phyloP scores from a whole-genome alignment of 176 grass and related monocot genomes.

The Dactylis glomerata region DNA sequence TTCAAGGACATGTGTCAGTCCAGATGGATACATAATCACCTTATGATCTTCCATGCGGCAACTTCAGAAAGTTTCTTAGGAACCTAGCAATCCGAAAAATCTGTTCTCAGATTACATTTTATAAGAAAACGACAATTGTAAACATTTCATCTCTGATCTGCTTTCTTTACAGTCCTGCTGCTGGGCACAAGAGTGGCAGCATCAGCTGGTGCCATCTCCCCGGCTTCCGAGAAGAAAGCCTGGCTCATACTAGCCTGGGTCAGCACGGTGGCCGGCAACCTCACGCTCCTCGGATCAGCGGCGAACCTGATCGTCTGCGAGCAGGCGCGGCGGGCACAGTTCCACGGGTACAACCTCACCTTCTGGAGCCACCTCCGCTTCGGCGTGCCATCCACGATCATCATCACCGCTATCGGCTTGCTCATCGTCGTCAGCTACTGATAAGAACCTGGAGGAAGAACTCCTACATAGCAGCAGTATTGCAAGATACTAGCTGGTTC shows the following conservation, averaged over 20 bases:
- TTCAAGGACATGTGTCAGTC: not conserved
- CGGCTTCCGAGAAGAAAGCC: conserved; percentile 56
- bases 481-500: not conserved
- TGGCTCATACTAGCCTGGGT: conserved; percentile 94
- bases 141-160: not conserved
- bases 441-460: not conserved
- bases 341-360: conserved; percentile 79
- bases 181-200: conserved; percentile 85
- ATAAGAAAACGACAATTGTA: not conserved
- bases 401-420: conserved; percentile 73
- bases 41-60: not conserved
- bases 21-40: not conserved
- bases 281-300: conserved; percentile 85
- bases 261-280: conserved; percentile 90
- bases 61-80: not conserved
- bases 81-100: not conserved
- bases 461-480: not conserved
- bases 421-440: conserved; percentile 57
- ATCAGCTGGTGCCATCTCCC: conserved; percentile 75
- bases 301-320: conserved; percentile 97
- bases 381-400: conserved; percentile 73
- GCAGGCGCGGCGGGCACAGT: conserved; percentile 72
- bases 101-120: not conserved
- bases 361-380: conserved; percentile 94
- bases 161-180: conserved; percentile 62